Evolutionary conservation across 441 rosid species (phyloP), one percentile per base, ranked within the genome.

Genomic region (Flueggea neowawraea): DNA sequence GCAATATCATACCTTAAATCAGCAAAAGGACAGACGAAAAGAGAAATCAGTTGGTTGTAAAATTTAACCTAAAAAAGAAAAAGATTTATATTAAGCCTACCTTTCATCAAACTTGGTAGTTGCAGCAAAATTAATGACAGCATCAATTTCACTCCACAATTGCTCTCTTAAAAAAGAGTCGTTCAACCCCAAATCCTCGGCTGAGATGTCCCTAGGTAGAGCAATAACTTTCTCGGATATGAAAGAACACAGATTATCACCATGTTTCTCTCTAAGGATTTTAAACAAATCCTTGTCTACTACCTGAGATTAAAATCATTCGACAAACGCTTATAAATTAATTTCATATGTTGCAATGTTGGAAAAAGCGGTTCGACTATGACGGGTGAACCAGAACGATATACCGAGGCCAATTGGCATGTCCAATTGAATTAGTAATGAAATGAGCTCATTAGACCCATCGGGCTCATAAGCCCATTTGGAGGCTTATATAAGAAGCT

Each of bases 31-130:
- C 52, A 3, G 28, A 22, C 28, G 28, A 5, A 53, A 5, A 33
- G 6, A n/a, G 12, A 15, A 44, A 33, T 31, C 22, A 3, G 10
- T 43, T 22, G 31, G 13, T 9, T 9, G 11, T 15, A 15, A 16
- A 1, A 54, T 6, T 3, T 15, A 54, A 54, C 17, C 17, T 1
- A 54, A 6, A 12, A 6, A 31, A n/a, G n/a, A 31, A 10, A 22
- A 55, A 22, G 28, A 22, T 22, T 22, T 0, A 2, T 8, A n/a
- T 12, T 13, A 14, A 13, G 13, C 32, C 8, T 70, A 86, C 91
- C 95, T 85, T 70, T 85, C 87, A 63, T 90, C 92, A 15, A 90
- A 90, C 57, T 68, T 81, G 57, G 95, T 87, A 0, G 89, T 83
- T 13, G 96, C 97, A 22, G 97, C 97, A 15, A 82, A 72, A 75